Evolutionary conservation across 495 filamentous ascomycete species (phyloP), one percentile per base, ranked within the genome.

Genomic region (Talaromyces liani): DNA sequence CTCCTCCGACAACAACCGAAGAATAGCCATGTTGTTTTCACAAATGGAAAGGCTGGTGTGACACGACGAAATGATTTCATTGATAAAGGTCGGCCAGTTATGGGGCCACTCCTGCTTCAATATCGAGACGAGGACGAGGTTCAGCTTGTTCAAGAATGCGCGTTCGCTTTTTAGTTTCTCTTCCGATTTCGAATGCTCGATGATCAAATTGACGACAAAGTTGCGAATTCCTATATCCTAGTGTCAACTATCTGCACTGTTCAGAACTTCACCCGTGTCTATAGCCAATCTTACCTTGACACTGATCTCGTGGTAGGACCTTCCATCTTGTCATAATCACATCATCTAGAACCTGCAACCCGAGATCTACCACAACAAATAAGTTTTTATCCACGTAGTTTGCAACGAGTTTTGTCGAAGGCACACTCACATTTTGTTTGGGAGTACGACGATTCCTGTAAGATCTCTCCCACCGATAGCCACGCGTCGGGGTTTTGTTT

Each of bases 91-190:
- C 8, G 95, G 94, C 94, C 94, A 99, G 79, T 98, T 94, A 73
- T 97, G 93, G n/a, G 94, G 94, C 94, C 94, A 99, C 75, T 99
- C 94, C 76, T 99, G 94, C 80, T 99, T 99, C 69, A 99, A 78
- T 62, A 99, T 94, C 39, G 91, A 96, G 66, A 99, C 91, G 60
- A 99, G 88, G 24, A 97, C 93, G 60, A 99, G 85, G 66, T 99
- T 98, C 54, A 99, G 84, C 79, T 99, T 98, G 81, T 97, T 98
- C 69, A 99, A 75, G 31, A 99, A 88, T 47, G 91, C 90, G 64
- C 89, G 85, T 71, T 99, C 87, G 61, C 80, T 78, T 67, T 86
- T 87, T 41, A 97, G 82, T 65, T 86, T 89, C 70, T 97, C 93
- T 72, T 97, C 93, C 34, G 89, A 89, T 69, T 81, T 84, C 29